Conservation (phyloP, 1,284 basidiomycete genomes). For the Salmacisia buchloeana region DNA sequence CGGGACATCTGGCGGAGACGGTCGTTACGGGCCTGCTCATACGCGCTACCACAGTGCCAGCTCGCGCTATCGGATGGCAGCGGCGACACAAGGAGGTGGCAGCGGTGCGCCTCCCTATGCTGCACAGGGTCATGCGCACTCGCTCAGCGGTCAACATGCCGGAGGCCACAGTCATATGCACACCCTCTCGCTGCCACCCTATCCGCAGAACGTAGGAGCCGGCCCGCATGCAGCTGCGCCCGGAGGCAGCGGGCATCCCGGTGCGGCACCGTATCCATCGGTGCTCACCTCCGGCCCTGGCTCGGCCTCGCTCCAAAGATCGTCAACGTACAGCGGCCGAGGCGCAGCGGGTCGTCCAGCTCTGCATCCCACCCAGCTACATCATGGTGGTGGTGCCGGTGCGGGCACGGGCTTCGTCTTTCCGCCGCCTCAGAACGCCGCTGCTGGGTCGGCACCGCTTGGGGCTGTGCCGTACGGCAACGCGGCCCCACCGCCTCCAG, state of each 20-base stretch:
- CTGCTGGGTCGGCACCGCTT: neutral
- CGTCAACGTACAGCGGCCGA: neutral
- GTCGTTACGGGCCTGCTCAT: neutral
- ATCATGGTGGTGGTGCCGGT: neutral
- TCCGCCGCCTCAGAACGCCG: neutral
- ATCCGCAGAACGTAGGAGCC: neutral
- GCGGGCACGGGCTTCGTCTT: slow-evolving; percentile 3
- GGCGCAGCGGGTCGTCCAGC: neutral
- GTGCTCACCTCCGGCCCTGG: neutral
- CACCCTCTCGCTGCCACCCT: slow-evolving; percentile 1
- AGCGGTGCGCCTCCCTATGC: neutral
- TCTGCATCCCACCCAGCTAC: neutral
- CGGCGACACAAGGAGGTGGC: no score
- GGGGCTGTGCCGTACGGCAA: neutral
- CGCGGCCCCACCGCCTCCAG: neutral
- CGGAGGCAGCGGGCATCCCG: neutral
- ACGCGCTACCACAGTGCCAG: neutral
- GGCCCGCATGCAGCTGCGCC: neutral
- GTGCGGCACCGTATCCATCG: neutral
- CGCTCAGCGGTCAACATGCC: neutral
- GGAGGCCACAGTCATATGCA: neutral
- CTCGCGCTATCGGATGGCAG: neutral
- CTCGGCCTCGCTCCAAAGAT: neutral
- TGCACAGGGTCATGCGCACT: neutral
- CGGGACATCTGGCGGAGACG: neutral